Base-by-base conservation (phyloP, 2,329 filamentous ascomycete species). In the Ophiostoma australiae region DNA sequence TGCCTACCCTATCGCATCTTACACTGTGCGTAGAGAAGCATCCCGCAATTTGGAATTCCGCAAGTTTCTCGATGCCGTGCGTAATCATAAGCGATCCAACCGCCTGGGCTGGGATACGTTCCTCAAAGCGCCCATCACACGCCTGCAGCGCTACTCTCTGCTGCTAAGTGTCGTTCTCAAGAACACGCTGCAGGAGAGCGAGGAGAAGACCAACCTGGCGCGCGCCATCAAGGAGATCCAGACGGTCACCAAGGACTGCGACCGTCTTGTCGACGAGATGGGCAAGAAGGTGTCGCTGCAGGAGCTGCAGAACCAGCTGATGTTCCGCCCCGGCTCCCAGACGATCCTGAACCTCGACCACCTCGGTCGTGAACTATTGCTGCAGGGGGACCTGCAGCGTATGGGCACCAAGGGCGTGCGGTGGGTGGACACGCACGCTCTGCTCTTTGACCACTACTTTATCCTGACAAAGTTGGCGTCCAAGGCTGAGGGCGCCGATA, bases 371-470 rank as follows among this genome's bases (percentile, higher is more conserved):
- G 91, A 97, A 77, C 86, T 99, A 71, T 91, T 99, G 73, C 90
- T 90, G 79, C 89, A 94, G 76, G 95, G 95, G 71, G 94, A 98
- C 76, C 82, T 99, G 71, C 93, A 96, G 78, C 86, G 95, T 73
- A 91, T 93, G 82, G 93, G 94, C 70, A 92, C 90, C 63, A 96
- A 92, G 78, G 89, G 93, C 71, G 95, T 98, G 78, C 90, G 90
- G 74, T 97, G 94, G 90, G 89, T 98, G 8, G 95, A 99, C 76
- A 96, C 92, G 0, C 93, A 97, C 78, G 93, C 92, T 2, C 86
- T 99, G 66, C 85, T 99, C 0, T 98, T 99, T 77, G 96, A 99
- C 77, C 94, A 99, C 80, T 99, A 97, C 79, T 85, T 99, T 52
- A 94, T 99, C 44, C 82, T 99, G 65, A 91, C 95, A 55, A 99